Evolutionary conservation across 352 stramenopile genomes (phyloP).

Genomic region (Aphanomyces euteiches): DNA sequence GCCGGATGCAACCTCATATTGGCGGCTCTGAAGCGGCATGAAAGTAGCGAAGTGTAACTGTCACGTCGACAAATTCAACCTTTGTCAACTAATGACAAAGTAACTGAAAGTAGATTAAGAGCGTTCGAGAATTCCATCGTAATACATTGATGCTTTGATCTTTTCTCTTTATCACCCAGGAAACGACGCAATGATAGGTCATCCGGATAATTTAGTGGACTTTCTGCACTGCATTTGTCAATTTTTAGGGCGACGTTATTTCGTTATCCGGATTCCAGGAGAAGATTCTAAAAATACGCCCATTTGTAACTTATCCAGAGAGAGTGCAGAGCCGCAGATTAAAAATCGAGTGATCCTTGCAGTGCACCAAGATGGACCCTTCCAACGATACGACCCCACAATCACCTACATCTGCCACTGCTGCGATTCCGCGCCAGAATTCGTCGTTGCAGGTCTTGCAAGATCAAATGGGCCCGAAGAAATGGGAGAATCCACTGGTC

Average conservation of each 20-base stretch:
- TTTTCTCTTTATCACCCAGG: too few species aligned
- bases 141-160: too few species aligned
- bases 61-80: not conserved
- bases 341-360: not conserved
- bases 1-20: constrained; percentile 22
- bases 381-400: not conserved
- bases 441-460: constrained; percentile 7
- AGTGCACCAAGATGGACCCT: not conserved
- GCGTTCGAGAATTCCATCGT: not conserved
- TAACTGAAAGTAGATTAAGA: not conserved
- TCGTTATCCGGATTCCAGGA: constrained; percentile 5
- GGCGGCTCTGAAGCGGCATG: constrained; percentile 22
- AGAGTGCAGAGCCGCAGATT: not conserved
- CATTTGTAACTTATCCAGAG: not conserved
- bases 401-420: not conserved
- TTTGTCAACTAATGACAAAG: not conserved
- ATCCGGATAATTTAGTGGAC: constrained; percentile 3
- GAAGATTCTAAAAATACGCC: constrained; percentile 19
- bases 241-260: not conserved
- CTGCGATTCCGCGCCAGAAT: not conserved
- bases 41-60: not conserved
- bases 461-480: constrained; percentile 16
- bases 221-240: not conserved
- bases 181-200: constrained; percentile 1
- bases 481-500: constrained; percentile 23